Evolutionary conservation across 495 filamentous ascomycete genomes (phyloP), one percentile per base, ranked within the genome.

Genomic region (Penicillium alfredii): DNA sequence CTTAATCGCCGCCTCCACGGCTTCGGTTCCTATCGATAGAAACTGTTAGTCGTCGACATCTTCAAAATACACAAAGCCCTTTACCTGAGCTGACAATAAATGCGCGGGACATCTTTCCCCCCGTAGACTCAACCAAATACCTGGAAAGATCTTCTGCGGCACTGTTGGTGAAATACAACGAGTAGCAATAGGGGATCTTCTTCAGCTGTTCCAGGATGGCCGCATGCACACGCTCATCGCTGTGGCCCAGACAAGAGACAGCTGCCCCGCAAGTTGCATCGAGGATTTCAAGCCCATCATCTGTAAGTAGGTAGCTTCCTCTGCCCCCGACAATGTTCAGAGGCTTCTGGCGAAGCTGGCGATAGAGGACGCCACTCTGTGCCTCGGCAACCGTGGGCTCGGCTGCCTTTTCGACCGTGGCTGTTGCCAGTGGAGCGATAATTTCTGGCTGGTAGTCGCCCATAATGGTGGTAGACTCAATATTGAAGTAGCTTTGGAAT

Each of bases 1-100:
- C 44, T 82, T 82, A 28, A 80, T 55, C 4, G 79, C 68, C 0
- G 75, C 72, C 36, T 85, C 81, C 34, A 80, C 72, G 4, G 80
- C 78, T 51, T 85, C 81, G 20, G 72, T 77, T 1, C 79, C 63
- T 53, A 26, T 46, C 8, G n/a, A 8, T 5, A 16, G 24, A 3
- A 14, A 3, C 13, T 33, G 12, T 42, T 18, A 42, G 39, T 12
- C 4, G 3, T 25, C 11, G 5, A 25, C 23, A 30, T n/a, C 6
- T 7, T 19, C 6, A 17, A 19, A 1, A 25, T 15, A 10, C n/a
- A 29, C n/a, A 9, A 21, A 1, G 13, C 14, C 7, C 19, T 29
- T 8, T 35, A 58, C 57, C 80, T 3, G 76, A 81, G 51, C 61
- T 66, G 12, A 66, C 55, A 33, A 69, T 59, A 24, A 61, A 66